phyloP scores from a whole-genome alignment of 1,284 basidiomycete species.

The Boletus coffeatus region DNA sequence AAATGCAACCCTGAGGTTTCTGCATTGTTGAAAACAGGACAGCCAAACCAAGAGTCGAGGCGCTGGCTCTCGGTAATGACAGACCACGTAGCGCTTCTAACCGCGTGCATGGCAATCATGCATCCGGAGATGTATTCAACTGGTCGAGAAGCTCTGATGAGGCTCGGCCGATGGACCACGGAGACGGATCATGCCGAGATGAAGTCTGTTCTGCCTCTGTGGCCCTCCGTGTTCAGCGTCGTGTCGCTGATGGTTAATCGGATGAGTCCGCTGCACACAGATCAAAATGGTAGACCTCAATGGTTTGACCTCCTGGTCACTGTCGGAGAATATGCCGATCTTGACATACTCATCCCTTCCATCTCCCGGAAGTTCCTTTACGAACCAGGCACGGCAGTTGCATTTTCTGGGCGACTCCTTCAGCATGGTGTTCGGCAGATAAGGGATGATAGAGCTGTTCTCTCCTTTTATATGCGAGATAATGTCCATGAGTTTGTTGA shows the following conservation, averaged over 20 bases:
- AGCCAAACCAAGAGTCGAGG: too few relatives aligned
- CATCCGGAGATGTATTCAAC: background rate
- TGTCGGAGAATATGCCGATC: background rate
- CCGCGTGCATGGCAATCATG: background rate
- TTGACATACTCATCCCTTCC: background rate
- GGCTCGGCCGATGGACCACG: background rate
- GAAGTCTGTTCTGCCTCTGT: background rate
- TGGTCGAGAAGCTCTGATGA: background rate
- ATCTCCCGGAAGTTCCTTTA: background rate
- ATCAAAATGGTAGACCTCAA: background rate
- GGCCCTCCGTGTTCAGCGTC: background rate
- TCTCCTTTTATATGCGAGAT: background rate
- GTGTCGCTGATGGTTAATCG: background rate
- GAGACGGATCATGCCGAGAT: background rate
- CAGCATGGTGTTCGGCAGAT: background rate
- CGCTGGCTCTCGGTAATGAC: background rate
- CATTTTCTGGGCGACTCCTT: background rate
- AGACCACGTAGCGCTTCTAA: background rate
- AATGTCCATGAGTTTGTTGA: background rate
- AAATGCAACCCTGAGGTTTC: background rate
- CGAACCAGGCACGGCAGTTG: background rate
- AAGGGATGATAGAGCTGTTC: background rate
- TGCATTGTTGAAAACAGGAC: background rate
- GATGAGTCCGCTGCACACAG: background rate
- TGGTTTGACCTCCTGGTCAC: background rate